phyloP scores from a whole-genome alignment of 495 filamentous ascomycete species.

The Podospora pseudocomata region DNA sequence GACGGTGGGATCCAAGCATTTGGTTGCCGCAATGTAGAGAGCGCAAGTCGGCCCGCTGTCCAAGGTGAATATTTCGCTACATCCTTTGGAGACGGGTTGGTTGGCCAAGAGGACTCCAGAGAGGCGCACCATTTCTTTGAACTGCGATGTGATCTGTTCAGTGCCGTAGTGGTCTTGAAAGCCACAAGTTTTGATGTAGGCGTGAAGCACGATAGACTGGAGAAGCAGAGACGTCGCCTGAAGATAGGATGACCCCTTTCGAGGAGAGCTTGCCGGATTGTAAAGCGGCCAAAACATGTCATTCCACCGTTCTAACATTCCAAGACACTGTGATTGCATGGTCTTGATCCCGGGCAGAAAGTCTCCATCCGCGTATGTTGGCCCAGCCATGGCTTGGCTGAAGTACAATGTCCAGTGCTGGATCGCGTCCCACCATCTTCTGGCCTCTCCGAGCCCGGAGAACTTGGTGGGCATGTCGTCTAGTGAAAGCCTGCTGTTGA shows the following conservation, averaged over 20 bases:
- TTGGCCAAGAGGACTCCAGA: conserved; percentile 15
- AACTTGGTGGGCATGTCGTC: conserved; percentile 17
- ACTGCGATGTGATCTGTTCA: background rate
- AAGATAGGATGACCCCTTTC: background rate
- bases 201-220: conserved; percentile 1
- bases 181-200: conserved; percentile 2
- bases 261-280: background rate
- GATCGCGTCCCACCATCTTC: conserved; percentile 23
- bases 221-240: background rate
- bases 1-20: conserved; percentile 18
- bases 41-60: conserved; percentile 25
- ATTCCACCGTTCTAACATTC: background rate
- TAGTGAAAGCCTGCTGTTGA: background rate
- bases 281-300: background rate
- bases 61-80: conserved; percentile 22
- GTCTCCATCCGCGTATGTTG: background rate
- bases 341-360: background rate
- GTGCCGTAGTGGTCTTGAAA: background rate
- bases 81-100: conserved; percentile 10
- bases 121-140: conserved; percentile 9
- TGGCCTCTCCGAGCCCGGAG: conserved; percentile 18
- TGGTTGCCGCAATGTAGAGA: conserved; percentile 21
- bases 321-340: background rate
- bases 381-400: conserved; percentile 8
- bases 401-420: conserved; percentile 21